Base-by-base conservation (phyloP, 257 asterid genomes). In the Lavandula angustifolia region DNA sequence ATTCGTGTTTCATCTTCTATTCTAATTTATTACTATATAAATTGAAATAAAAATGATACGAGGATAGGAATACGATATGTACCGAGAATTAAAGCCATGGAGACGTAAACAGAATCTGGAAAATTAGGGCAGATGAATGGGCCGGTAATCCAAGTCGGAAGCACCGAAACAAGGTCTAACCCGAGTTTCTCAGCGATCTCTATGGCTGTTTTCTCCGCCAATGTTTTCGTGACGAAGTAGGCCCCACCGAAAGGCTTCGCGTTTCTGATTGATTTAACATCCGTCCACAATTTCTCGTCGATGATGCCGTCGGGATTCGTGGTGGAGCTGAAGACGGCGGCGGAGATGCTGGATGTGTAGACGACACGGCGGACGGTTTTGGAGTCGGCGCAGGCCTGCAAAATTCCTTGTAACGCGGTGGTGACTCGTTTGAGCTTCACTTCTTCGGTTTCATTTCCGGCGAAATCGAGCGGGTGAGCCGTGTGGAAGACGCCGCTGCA, bases 401-500 rank as follows among this genome's bases (percentile, higher is more conserved):
- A 62, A 27, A 88, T 73, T 46, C 79, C 83, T 8, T 58, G 35
- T 0, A 81, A 6, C 1, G 81, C 91, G 9, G 50, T 22, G 3
- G 74, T 73, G 3, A 75, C 48, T n/a, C 66, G 70, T 6, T 57
- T 64, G 64, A 65, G 12, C 62, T 68, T 75, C 11, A 70, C 75
- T 16, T 86, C 85, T 50, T 82, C 91, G 0, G 75, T 8, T 54
- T 84, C 94, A n/a, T 67, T 75, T 58, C 65, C 82, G 6, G 51
- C 79, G 31, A 80, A 71, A 52, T 85, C 87, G 1, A 86, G 52
- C 0, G 96, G 95, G 53, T 89, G 96, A 17, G 92, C 95, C 62
- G 65, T 72, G 76, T 89, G 96, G 71, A 86, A 89, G 7, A 86
- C 84, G 1, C 95, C 91, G 60, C 18, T 3, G 79, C 92, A 89